A percentile compares a stretch with the other conserved stretches of the same genome.
Conservation (phyloP, 805 yeast species). For the Candida tibetensis region DNA sequence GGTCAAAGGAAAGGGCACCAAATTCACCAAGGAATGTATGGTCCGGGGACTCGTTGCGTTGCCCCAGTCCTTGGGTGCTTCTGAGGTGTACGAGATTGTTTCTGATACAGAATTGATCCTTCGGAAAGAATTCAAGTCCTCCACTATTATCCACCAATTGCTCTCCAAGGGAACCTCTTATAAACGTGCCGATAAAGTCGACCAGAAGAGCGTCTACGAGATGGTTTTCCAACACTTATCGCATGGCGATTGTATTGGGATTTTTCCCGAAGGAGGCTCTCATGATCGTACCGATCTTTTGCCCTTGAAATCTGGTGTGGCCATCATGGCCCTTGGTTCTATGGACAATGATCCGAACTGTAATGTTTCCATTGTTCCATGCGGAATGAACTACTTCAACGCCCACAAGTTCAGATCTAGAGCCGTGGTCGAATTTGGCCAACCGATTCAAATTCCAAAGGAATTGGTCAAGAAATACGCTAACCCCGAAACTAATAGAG, state of each 20-base stretch:
- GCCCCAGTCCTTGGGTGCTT: constrained; percentile 74
- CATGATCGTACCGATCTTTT: constrained; percentile 90
- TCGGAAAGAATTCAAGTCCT: constrained; percentile 65
- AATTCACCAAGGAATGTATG: constrained; percentile 61
- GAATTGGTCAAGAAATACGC: constrained; percentile 63
- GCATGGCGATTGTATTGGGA: constrained; percentile 80
- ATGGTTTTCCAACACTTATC: constrained; percentile 81
- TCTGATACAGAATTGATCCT: constrained; percentile 70
- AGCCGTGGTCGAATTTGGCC: constrained; percentile 93
- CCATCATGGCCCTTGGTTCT: constrained; percentile 96
- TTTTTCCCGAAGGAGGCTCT: constrained; percentile 98
- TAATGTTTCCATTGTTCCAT: constrained; percentile 85
- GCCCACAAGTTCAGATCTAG: constrained; percentile 94
- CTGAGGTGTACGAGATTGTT: constrained; percentile 62
- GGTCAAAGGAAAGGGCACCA: constrained; percentile 64
- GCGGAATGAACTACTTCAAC: constrained; percentile 96
- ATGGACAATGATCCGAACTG: constrained; percentile 73
- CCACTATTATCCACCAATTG: constrained; percentile 40
- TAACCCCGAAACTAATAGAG: constrained; percentile 63
- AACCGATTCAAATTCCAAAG: constrained; percentile 64
- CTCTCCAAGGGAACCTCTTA: constrained; percentile 53
- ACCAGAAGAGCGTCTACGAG: constrained; percentile 81
- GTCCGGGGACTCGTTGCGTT: constrained; percentile 69
- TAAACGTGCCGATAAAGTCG: constrained; percentile 78
- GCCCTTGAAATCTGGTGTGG: constrained; percentile 96